These are phyloP conservation scores for Platismatia glauca DNA, from an alignment of 495 filamentous ascomycete species.

Conservation along the genomic window DNA sequence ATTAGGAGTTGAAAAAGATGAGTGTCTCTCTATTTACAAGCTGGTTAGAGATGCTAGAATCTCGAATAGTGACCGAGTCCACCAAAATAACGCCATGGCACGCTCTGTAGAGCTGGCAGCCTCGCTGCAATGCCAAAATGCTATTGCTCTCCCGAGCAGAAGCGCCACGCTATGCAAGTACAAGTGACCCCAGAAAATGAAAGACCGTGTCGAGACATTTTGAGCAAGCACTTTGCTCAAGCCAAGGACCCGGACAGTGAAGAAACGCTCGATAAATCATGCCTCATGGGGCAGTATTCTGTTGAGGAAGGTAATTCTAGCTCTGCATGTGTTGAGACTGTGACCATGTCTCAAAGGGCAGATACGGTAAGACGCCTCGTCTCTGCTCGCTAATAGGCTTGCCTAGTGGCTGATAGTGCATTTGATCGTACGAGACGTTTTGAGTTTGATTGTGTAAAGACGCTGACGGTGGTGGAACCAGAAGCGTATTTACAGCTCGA, in stretches of 20 bases:
- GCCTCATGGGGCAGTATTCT: conserved; percentile 11
- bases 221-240: conserved; percentile 1
- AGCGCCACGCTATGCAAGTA: conserved; percentile 21
- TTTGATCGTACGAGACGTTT: conserved; percentile 60
- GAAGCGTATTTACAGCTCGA: conserved; percentile 74
- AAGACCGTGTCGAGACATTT: conserved; percentile 1
- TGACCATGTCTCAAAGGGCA: conserved; percentile 41
- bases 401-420: conserved; percentile 92
- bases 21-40: conserved; percentile 13
- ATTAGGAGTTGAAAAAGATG: background rate
- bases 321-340: conserved; percentile 27
- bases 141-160: conserved; percentile 3
- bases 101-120: conserved; percentile 6
- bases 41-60: conserved; percentile 3
- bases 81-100: conserved; percentile 10
- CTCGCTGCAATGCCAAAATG: conserved; percentile 13
- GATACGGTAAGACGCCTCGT: conserved; percentile 75
- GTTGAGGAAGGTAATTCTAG: conserved; percentile 18
- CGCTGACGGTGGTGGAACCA: conserved; percentile 76
- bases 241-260: background rate
- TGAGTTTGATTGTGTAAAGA: conserved; percentile 65
- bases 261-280: background rate
- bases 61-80: background rate
- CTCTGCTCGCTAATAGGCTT: conserved; percentile 64
- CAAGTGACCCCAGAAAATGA: conserved; percentile 2